Percentiles rank a stretch among this genome's conserved stretches.
phyloP scores from a whole-genome alignment of 306 rosid species.

The Sicyos baderoa region DNA sequence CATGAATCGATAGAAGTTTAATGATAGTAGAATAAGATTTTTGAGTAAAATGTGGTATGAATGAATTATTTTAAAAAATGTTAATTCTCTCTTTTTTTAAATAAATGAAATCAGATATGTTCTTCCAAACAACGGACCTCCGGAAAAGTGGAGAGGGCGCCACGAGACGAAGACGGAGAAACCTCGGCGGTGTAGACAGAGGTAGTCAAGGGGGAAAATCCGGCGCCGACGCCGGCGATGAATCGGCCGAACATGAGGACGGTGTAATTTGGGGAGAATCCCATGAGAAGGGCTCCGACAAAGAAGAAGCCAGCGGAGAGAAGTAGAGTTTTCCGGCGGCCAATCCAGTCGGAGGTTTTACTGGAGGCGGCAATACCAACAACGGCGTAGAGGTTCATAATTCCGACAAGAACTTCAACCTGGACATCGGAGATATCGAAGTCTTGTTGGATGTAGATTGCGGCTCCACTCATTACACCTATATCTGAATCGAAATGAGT shows the following conservation, averaged over 20 bases:
- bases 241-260: conserved; percentile 13
- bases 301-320: conserved; percentile 42
- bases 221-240: background rate
- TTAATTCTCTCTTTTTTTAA: too few species aligned
- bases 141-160: background rate
- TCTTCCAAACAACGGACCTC: background rate
- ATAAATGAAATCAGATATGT: too few species aligned
- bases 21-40: too few species aligned
- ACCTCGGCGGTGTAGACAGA: conserved; percentile 7
- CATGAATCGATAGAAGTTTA: too few species aligned
- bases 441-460: background rate
- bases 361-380: conserved; percentile 51
- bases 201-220: background rate
- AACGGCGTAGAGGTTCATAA: conserved; percentile 41
- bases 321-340: conserved; percentile 53
- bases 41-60: too few species aligned
- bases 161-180: conserved; percentile 13
- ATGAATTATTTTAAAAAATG: too few species aligned
- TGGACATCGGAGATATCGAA: conserved; percentile 23
- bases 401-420: conserved; percentile 38
- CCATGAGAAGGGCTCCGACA: conserved; percentile 51
- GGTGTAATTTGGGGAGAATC: conserved; percentile 38
- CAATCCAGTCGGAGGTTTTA: conserved; percentile 21
- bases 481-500: background rate
- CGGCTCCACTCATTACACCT: conserved; percentile 13